Conservation (phyloP, 768 basidiomycete genomes). For the Xerocomus potaroensis region DNA sequence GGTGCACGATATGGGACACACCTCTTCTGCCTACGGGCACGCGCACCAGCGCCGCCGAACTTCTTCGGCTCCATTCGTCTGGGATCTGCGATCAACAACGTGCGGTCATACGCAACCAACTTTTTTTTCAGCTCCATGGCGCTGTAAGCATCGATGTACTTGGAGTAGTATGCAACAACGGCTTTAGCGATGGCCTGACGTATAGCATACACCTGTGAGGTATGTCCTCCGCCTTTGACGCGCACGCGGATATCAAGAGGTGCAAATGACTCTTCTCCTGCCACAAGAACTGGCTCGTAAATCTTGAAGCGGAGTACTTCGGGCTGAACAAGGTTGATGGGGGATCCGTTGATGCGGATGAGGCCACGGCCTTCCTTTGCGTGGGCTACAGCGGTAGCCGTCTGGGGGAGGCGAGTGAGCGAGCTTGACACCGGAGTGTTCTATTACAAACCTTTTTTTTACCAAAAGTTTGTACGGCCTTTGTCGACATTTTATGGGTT, state of each 20-base stretch:
- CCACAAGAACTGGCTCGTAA: slow-evolving; percentile 95
- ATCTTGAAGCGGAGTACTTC: slow-evolving; percentile 97
- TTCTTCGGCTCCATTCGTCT: slow-evolving; percentile 99
- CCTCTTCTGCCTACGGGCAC: slow-evolving; percentile 98
- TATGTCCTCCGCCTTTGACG: slow-evolving; percentile 99
- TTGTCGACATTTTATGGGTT: slow-evolving; percentile 60
- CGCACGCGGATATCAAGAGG: slow-evolving; percentile 94
- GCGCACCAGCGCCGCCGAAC: slow-evolving; percentile 97
- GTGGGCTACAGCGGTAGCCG: slow-evolving; percentile 96
- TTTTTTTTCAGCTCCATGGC: slow-evolving; percentile 99
- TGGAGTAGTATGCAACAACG: slow-evolving; percentile 96
- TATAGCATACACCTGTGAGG: slow-evolving; percentile 97
- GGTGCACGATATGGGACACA: slow-evolving; percentile 25
- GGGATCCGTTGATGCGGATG: slow-evolving; percentile 95
- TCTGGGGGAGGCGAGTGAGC: slow-evolving; percentile 44
- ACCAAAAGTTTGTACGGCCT: slow-evolving; percentile 98
- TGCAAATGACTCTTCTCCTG: slow-evolving; percentile 83
- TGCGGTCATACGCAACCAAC: slow-evolving; percentile 91
- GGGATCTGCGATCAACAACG: slow-evolving; percentile 87
- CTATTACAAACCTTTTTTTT: slow-evolving; percentile 90
- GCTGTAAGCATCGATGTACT: slow-evolving; percentile 96
- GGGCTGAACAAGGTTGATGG: slow-evolving; percentile 92
- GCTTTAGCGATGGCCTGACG: slow-evolving; percentile 99
- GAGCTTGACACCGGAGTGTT: neutral
- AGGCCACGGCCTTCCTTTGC: slow-evolving; percentile 95